Evolutionary conservation across 2,329 filamentous ascomycete genomes (phyloP), one percentile per base, ranked within the genome.

Genomic region (Plenodomus biglobosus): DNA sequence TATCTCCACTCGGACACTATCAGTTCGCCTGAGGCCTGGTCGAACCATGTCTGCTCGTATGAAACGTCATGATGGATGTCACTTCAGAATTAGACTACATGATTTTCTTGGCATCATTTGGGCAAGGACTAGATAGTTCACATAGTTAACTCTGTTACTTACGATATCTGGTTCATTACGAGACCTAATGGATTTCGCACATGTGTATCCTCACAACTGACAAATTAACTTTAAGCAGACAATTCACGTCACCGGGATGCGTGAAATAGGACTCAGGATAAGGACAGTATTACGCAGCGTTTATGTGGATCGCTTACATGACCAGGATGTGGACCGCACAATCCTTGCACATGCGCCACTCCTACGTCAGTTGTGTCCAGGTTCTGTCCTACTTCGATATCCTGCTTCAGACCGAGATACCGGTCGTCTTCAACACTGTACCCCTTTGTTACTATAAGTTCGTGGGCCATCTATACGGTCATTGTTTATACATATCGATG

Each of bases 81-180:
- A 53, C 35, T 45, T 58, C 41, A 20, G 39, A 48, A 44, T 55
- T 64, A 68, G 63, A 68, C 53, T 57, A 56, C 53, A 58, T 50
- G 48, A 53, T 55, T 64, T 64, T 58, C 59, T 59, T 57, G 56
- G 60, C 65, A 68, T 69, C 62, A 68, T 69, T 61, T 61, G 64
- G 68, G 59, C 54, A 58, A 50, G 52, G 41, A 52, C 52, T 65
- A 67, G 63, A 68, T 55, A 62, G 48, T 47, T 52, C 55, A 63
- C 60, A 52, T 50, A 53, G 38, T 58, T 58, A 52, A 61, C 53
- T 61, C 58, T 46, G 54, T 34, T 38, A 27, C 27, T 32, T 32
- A 11, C 8, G 27, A 32, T 15, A 15, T 10, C 5, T 24, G 27
- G 27, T 32, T 3, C 27, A 11, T 15, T 15, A 3, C 11, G 3